phyloP scores from a whole-genome alignment of 768 basidiomycete genomes.

The Fibroporia radiculosa region DNA sequence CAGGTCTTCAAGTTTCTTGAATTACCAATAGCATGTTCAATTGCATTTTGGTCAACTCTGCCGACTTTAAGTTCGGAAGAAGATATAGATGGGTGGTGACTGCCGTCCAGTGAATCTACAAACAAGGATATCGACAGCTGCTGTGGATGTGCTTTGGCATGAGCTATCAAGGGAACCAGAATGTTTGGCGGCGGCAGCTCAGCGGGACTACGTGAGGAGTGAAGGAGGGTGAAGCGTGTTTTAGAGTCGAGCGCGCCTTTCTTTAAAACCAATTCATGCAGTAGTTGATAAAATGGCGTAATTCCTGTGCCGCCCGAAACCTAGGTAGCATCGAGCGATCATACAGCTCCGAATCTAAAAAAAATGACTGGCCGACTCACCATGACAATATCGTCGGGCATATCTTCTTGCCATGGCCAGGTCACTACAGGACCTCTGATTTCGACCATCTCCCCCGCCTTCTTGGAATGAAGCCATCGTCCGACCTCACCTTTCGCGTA shows the following conservation, averaged over 20 bases:
- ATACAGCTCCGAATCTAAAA: background rate
- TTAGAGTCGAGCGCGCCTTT: constrained; percentile 14
- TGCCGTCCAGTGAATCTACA: constrained; percentile 38
- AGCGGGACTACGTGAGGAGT: constrained; percentile 51
- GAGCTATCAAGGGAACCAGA: constrained; percentile 41
- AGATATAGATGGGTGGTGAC: constrained; percentile 11
- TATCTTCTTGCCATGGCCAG: constrained; percentile 46
- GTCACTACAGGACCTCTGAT: constrained; percentile 70
- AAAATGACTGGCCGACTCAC: constrained; percentile 28
- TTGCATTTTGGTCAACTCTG: constrained; percentile 43
- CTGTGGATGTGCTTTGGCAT: constrained; percentile 45
- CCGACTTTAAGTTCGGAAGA: constrained; percentile 33
- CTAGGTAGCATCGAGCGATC: constrained; percentile 28
- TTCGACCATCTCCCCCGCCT: constrained; percentile 60
- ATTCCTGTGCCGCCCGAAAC: constrained; percentile 87
- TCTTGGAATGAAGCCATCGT: constrained; percentile 72
- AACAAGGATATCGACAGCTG: constrained; percentile 52
- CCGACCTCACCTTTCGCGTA: constrained; percentile 77
- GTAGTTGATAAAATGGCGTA: constrained; percentile 76
- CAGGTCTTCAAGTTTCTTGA: constrained; percentile 17
- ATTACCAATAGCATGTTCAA: constrained; percentile 36
- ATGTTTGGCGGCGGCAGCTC: constrained; percentile 67
- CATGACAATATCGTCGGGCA: constrained; percentile 80
- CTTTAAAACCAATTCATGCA: constrained; percentile 44
- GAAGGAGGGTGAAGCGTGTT: constrained; percentile 66